Percentiles rank a stretch among this genome's conserved stretches.
These are phyloP conservation scores for Parathielavia appendiculata DNA, from an alignment of 495 filamentous ascomycete genomes.

Conservation along the genomic window DNA sequence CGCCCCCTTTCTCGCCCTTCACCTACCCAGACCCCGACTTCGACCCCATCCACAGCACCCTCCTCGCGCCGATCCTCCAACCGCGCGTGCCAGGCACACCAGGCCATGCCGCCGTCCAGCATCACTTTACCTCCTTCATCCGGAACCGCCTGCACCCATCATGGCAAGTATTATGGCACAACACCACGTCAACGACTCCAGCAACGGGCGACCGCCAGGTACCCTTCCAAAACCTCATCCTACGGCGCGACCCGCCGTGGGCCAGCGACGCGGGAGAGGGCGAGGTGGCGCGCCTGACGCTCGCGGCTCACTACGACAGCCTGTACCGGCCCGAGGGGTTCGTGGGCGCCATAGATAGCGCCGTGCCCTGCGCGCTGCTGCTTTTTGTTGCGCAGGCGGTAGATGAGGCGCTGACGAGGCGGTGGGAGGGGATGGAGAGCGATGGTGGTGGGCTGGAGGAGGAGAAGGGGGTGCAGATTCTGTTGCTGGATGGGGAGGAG, in stretches of 20 bases:
- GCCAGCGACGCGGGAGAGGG: constrained; percentile 36
- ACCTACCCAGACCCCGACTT: constrained; percentile 57
- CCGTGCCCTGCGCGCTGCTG: constrained; percentile 87
- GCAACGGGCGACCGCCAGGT: constrained; percentile 60
- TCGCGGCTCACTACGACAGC: constrained; percentile 94
- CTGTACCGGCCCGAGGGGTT: constrained; percentile 79
- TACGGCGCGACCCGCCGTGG: constrained; percentile 88
- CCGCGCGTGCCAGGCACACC: constrained; percentile 84
- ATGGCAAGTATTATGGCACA: constrained; percentile 80
- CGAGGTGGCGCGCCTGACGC: constrained; percentile 75
- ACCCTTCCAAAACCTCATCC: constrained; percentile 82
- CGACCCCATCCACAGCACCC: constrained; percentile 63
- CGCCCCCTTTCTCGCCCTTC: not conserved
- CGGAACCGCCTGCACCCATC: constrained; percentile 56
- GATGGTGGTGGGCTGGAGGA: constrained; percentile 39
- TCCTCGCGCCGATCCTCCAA: constrained; percentile 86
- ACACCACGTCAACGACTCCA: constrained; percentile 78
- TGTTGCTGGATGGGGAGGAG: constrained; percentile 93
- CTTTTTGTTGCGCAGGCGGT: constrained; percentile 78
- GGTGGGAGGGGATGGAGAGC: constrained; percentile 68
- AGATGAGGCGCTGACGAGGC: constrained; percentile 69
- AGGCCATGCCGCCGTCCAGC: constrained; percentile 54
- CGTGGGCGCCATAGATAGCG: constrained; percentile 90
- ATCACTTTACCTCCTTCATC: constrained; percentile 84
- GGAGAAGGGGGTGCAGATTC: constrained; percentile 78